A percentile compares a stretch with the other conserved stretches of the same genome.
phyloP scores from a whole-genome alignment of 2,329 filamentous ascomycete species.

The Claviceps sorghi region DNA sequence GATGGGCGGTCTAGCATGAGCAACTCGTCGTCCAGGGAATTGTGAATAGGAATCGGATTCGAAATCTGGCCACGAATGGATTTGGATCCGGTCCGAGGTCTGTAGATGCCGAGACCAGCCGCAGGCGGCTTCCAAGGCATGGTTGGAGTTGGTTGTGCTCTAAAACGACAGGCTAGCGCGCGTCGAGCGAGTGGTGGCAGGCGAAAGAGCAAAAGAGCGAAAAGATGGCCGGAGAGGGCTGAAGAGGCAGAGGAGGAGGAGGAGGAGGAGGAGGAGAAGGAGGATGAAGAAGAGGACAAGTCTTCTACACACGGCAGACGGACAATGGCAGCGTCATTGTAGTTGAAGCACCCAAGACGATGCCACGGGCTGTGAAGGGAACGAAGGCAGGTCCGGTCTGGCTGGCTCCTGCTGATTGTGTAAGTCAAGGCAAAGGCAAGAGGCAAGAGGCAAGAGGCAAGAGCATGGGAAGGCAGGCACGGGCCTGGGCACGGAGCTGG shows the following conservation, averaged over 20 bases:
- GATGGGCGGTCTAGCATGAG: constrained; percentile 31
- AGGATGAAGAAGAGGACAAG: background rate
- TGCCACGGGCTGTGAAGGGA: background rate
- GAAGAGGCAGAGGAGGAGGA: background rate
- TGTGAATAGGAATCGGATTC: constrained; percentile 42
- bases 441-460: background rate
- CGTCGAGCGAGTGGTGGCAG: background rate
- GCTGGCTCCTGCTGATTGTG: background rate
- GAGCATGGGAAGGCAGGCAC: background rate
- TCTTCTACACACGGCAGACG: background rate
- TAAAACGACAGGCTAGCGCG: background rate
- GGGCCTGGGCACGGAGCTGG: background rate
- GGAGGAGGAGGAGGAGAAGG: too few relatives aligned
- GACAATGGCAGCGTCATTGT: background rate
- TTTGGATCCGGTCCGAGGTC: constrained; percentile 19
- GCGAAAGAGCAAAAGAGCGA: background rate
- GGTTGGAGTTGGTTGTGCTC: background rate
- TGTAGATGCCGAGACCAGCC: constrained; percentile 14
- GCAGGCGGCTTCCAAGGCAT: constrained; percentile 30
- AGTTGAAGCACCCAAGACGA: background rate
- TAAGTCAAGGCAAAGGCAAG: background rate
- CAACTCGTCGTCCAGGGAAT: constrained; percentile 36
- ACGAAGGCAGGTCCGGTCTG: background rate
- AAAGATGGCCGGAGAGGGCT: background rate
- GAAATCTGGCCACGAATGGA: constrained; percentile 47